phyloP scores from a whole-genome alignment of 495 filamentous ascomycete genomes.

The Echria macrotheca region DNA sequence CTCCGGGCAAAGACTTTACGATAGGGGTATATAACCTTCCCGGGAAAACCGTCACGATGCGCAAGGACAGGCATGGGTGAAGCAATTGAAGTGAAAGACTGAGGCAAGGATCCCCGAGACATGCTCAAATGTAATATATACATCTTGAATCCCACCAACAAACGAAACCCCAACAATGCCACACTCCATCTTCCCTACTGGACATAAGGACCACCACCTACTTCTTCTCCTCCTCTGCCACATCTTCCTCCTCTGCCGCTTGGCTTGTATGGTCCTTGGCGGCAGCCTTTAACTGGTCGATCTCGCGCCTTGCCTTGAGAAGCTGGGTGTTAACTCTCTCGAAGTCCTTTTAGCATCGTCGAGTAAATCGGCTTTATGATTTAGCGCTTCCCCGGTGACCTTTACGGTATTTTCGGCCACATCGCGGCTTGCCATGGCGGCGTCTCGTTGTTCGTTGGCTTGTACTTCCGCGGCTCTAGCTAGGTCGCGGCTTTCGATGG shows the following conservation, averaged over 20 bases:
- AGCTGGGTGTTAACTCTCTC: constrained; percentile 1
- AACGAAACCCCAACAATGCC: constrained; percentile 5
- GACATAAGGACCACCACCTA: constrained; percentile 3
- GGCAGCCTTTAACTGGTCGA: neutral
- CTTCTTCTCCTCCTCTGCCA: constrained; percentile 1
- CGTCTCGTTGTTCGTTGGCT: neutral
- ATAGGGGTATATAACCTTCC: no score
- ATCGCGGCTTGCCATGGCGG: no score
- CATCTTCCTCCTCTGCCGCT: constrained; percentile 5
- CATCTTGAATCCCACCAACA: constrained; percentile 3
- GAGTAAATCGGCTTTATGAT: constrained; percentile 1
- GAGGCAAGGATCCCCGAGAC: no score
- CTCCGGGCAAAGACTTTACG: no score
- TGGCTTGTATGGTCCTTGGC: neutral
- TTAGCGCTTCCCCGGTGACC: no score
- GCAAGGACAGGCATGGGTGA: no score
- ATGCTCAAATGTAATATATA: constrained; percentile 4
- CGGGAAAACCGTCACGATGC: no score
- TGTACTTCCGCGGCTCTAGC: constrained; percentile 1
- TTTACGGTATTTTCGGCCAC: no score
- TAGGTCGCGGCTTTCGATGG: no score
- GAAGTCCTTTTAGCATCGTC: neutral
- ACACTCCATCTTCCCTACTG: constrained; percentile 5
- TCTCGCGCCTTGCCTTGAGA: neutral
- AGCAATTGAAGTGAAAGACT: no score